Evolutionary conservation across 768 basidiomycete genomes (phyloP), one percentile per base, ranked within the genome.

Genomic region (Imleria badia): DNA sequence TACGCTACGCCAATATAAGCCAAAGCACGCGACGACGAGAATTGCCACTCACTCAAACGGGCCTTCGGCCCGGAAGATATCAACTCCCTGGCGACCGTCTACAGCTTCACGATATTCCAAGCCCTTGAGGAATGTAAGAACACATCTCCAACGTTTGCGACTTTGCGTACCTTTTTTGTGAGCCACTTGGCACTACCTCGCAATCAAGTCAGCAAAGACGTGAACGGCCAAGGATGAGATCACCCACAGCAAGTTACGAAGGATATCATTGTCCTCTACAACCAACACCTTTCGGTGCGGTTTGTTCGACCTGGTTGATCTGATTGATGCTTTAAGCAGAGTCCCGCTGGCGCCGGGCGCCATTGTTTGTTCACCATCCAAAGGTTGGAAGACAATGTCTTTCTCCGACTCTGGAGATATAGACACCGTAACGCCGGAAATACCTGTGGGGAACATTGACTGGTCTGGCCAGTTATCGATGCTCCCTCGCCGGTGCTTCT

Each of bases 201-300:
- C 20, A 48, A 36, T 54, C 17, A 36, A 48, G 40, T 59, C 22
- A 62, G 60, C 10, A 54, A n/a, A n/a, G 55, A 42, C 19, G 35
- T 49, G 39, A 35, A 48, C 30, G 36, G 56, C 38, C 29, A 46
- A 39, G 40, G 35, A 53, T 14, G 14, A 38, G 29, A 50, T 23
- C n/a, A 77, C 90, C 61, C 72, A 92, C 84, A 97, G 78, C 23
- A 97, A 76, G 63, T 82, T 84, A 48, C 93, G 83, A 54, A 97
- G 81, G 52, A 98, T 88, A 52, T 70, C 80, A 67, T 97, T 97
- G 64, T 98, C 95, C 71, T 97, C 94, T 2, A 96, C 89, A 2
- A 96, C 85, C 38, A 97, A 75, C 6, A 95, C 85, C 49, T 85
- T 80, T 58, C 84, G 77, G 6, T 71, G 74, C 17, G 74, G 72